These are phyloP conservation scores for Berkeleyomyces basicola DNA, from an alignment of 2,329 filamentous ascomycete species.

Conservation along the genomic window DNA sequence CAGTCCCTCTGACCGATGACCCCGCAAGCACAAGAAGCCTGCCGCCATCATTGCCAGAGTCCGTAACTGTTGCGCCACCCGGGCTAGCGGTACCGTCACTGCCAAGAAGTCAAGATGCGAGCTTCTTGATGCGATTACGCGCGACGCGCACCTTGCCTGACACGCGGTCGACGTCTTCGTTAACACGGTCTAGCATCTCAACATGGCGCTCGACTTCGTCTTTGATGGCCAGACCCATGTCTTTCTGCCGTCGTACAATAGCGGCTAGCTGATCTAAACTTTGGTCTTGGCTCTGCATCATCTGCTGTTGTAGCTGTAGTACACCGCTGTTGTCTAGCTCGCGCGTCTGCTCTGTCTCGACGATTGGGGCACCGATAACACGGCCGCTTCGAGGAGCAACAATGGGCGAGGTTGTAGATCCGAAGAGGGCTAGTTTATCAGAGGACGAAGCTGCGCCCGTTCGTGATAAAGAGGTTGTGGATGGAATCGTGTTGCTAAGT, in stretches of 20 bases:
- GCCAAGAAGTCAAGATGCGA: constrained; percentile 25
- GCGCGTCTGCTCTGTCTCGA: constrained; percentile 60
- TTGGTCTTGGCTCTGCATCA: constrained; percentile 60
- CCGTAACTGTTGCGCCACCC: background rate
- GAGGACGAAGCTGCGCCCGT: constrained; percentile 28
- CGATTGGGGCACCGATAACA: constrained; percentile 54
- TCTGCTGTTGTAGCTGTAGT: constrained; percentile 53
- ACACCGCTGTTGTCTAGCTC: constrained; percentile 64
- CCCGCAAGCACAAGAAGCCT: constrained; percentile 2
- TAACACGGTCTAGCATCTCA: constrained; percentile 49
- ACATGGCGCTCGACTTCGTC: constrained; percentile 58
- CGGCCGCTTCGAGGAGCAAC: constrained; percentile 27
- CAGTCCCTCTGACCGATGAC: background rate
- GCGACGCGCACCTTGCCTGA: constrained; percentile 54
- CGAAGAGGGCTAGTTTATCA: constrained; percentile 35
- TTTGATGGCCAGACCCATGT: constrained; percentile 63
- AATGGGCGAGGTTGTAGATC: constrained; percentile 18
- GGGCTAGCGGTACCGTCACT: constrained; percentile 7
- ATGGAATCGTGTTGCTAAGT: constrained; percentile 41
- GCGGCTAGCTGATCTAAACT: constrained; percentile 52
- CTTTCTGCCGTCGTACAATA: constrained; percentile 55
- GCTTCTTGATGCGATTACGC: constrained; percentile 54
- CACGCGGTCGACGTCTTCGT: constrained; percentile 49
- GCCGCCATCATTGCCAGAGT: background rate
- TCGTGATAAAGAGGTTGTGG: constrained; percentile 21